Evolutionary conservation across 768 basidiomycete genomes (phyloP), one percentile per base, ranked within the genome.

Genomic region (Boletus sp.): DNA sequence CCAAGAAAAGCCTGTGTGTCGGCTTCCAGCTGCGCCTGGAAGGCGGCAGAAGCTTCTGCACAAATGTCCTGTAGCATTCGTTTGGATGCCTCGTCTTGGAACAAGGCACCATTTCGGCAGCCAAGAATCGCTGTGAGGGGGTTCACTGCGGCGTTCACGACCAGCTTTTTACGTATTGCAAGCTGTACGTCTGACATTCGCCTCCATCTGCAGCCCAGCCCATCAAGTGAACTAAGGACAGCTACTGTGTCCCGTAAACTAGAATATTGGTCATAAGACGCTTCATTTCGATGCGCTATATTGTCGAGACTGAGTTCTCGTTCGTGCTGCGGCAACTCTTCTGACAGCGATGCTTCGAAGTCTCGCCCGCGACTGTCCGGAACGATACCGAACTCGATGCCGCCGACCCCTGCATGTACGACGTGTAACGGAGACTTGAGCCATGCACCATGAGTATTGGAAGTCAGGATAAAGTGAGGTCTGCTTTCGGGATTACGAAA

Each of bases 401-500:
- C 69, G 7, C 92, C 93, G 10, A 82, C 48, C 7, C 88, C 88
- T 7, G 86, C 76, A 63, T 94, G 92, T 14, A 90, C 82, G 55
- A 86, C 80, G 54, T 86, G 80, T 41, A 76, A 75, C 29, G 65
- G 67, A 1, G 72, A 67, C 61, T 82, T 85, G 48, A 78, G 67
- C 74, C 83, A 89, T 30, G 83, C 87, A 4, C 92, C 90, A 63
- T 96, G 93, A 1, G 86, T 89, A 59, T 90, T 94, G 29, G 85
- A 83, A 14, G 87, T 87, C 52, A 96, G 74, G 60, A 98, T 81
- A 68, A 98, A 93, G 64, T 90, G 86, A 12, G 95, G 95, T 37
- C 95, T 84, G 30, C 78, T 76, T 35, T 77, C 69, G 24, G 86
- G 80, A 69, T 94, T 88, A 18, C 80, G 86, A 70, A 94, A 98